A percentile compares a stretch with the other conserved stretches of the same genome.
These are phyloP conservation scores for Brettanomyces nanus DNA, from an alignment of 805 yeast genomes.

Conservation along the genomic window DNA sequence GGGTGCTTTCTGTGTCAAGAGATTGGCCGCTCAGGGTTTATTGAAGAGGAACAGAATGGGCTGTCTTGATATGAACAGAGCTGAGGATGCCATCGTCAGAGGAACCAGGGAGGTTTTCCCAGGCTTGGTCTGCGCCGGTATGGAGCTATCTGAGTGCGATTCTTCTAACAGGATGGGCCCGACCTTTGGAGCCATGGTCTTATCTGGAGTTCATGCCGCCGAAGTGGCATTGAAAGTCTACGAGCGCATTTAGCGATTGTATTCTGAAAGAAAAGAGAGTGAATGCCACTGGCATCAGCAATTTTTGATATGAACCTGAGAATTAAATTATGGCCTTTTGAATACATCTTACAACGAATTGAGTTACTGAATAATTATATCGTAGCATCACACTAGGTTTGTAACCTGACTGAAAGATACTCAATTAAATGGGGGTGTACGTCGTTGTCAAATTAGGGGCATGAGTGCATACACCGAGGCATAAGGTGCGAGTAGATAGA, in stretches of 20 bases:
- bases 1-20: constrained; percentile 72
- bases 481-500: too few species aligned
- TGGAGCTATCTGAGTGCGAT: constrained; percentile 73
- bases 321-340: too few species aligned
- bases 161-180: constrained; percentile 83
- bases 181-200: constrained; percentile 75
- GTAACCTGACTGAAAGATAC: too few species aligned
- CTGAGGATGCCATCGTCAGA: constrained; percentile 70
- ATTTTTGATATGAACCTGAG: too few species aligned
- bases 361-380: neutral
- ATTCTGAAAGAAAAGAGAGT: too few species aligned
- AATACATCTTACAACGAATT: too few species aligned
- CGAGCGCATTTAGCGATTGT: too few species aligned
- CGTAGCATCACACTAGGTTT: neutral
- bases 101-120: constrained; percentile 58
- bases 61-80: constrained; percentile 70
- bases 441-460: too few species aligned
- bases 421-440: too few species aligned
- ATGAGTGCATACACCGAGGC: too few species aligned
- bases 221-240: constrained; percentile 32
- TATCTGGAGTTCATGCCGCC: constrained; percentile 74
- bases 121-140: constrained; percentile 61
- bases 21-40: constrained; percentile 45
- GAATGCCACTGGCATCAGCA: too few species aligned
- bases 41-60: constrained; percentile 56